Base-by-base conservation (phyloP, 169 alveolate species). In the Cryptosporidium sp. region DNA sequence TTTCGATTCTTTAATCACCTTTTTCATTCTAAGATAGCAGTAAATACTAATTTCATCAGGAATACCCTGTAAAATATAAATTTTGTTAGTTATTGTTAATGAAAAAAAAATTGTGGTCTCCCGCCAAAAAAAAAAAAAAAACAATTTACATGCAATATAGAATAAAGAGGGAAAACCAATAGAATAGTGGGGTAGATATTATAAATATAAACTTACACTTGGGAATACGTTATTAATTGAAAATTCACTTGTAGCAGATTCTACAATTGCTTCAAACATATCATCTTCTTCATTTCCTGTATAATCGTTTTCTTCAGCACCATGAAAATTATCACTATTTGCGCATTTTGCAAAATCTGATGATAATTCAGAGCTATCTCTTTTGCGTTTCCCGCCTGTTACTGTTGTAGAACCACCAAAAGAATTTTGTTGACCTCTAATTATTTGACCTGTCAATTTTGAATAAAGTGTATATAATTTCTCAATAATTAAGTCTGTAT, bases 181-280 rank as follows among this genome's bases (percentile, higher is more conserved):
- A 48, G 56, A 48, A 16, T 16, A 12, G 21, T 14, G 21, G 21
- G 3, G 12, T 5, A 10, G n/a, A 6, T 44, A 45, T 26, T 5
- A 42, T 14, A 26, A 52, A 23, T 9, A 14, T 23, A 80, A 80
- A 80, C 89, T 80, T 80, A 80, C 89, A 14, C 42, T 35, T 80
- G 89, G 89, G 18, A 80, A 80, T 31, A 39, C 75, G 9, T 29
- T 62, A 16, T 37, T 35, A 14, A 80, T 80, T 8, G 89, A 37
- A 33, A 42, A 80, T 26, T 80, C 89, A 18, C 52, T 65, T 1
- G 75, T 80, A 1, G 89, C 89, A 45, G 89, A 80, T 51, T 80
- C 89, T 9, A 80, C 56, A 39, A 80, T 80, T 5, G 89, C 89
- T 62, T 80, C 89, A 62, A 80, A 80, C 89, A 80, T 80, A 0